A percentile compares a stretch with the other conserved stretches of the same genome.
phyloP scores from a whole-genome alignment of 257 asterid species.

The Scutellaria galericulata region DNA sequence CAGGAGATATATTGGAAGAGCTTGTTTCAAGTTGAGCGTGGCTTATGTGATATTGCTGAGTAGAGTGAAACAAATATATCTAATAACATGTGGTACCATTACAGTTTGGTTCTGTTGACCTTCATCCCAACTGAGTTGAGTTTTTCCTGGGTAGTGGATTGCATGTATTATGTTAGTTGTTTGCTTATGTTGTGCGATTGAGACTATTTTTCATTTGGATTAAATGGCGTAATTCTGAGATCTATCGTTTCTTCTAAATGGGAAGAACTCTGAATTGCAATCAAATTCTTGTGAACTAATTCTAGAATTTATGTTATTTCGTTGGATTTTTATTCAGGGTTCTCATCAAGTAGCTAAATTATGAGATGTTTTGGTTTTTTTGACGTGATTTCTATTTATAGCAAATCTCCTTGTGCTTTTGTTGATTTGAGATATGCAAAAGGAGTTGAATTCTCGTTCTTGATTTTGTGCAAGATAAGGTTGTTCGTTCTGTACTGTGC shows the following conservation, averaged over 20 bases:
- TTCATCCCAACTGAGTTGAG: constrained; percentile 21
- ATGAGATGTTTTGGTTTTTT: too few species aligned
- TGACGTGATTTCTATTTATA: too few species aligned
- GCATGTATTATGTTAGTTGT: constrained; percentile 33
- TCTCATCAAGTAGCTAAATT: not conserved
- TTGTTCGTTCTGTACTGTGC: too few species aligned
- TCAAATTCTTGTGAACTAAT: constrained; percentile 18
- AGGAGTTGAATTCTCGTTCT: too few species aligned
- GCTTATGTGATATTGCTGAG: constrained; percentile 35
- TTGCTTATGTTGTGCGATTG: constrained; percentile 38
- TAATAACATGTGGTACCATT: constrained; percentile 36
- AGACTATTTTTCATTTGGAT: constrained; percentile 25
- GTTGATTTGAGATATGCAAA: too few species aligned
- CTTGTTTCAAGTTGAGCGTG: constrained; percentile 29
- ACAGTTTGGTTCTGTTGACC: constrained; percentile 39
- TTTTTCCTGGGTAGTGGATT: constrained; percentile 34
- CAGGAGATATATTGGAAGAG: constrained; percentile 20
- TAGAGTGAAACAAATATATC: constrained; percentile 22
- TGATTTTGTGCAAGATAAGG: too few species aligned
- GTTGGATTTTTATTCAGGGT: too few species aligned
- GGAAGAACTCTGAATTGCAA: constrained; percentile 13
- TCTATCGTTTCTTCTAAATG: constrained; percentile 21
- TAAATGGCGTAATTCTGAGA: constrained; percentile 40
- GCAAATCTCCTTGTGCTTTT: too few species aligned
- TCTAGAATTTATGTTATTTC: too few species aligned